Evolutionary conservation across 208 protist species (phyloP), one percentile per base, ranked within the genome.

Genomic region (Blechomonas ayalai): DNA sequence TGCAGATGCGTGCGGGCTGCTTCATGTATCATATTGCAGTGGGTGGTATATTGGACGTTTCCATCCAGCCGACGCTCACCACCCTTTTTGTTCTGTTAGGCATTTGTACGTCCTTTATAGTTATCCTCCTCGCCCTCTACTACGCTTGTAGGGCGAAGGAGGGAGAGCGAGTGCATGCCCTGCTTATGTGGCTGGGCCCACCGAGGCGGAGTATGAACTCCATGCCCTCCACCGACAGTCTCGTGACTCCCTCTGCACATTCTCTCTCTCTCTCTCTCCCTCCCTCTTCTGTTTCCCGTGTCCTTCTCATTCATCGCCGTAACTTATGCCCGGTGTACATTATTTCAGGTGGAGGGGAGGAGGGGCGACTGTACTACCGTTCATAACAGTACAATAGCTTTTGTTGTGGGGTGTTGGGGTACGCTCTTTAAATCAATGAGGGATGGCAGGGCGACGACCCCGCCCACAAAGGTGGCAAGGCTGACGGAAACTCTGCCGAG

Each of bases 401-500:
- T 26, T 20, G 4, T 45, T 29, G 6, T 8, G 19, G 29, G 26
- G 12, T 52, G 31, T 52, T 42, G 23, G n/a, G n/a, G n/a, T n/a
- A n/a, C 19, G 9, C 31, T 44, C 35, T 27, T 25, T 34, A 38
- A 31, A 26, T 37, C 39, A 22, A 43, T 32, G 3, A n/a, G 35
- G 10, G 10, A 25, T 35, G 3, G 15, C 37, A 32, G 19, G 3
- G 26, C 10, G 35, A 38, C 48, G 32, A 19, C 36, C n/a, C 4
- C 16, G 13, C 34, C 20, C 5, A 9, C 13, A 26, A 15, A 5
- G 8, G 13, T 18, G 39, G 56, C 41, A 33, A 19, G 26, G 16
- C 13, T n/a, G 20, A 65, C 43, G 40, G 23, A 35, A 23, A 53
- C 67, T 32, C 2, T 46, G 19, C 59, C 76, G 9, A 27, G 10